Conservation (phyloP, 306 rosid genomes). For the Mimosa pudica region DNA sequence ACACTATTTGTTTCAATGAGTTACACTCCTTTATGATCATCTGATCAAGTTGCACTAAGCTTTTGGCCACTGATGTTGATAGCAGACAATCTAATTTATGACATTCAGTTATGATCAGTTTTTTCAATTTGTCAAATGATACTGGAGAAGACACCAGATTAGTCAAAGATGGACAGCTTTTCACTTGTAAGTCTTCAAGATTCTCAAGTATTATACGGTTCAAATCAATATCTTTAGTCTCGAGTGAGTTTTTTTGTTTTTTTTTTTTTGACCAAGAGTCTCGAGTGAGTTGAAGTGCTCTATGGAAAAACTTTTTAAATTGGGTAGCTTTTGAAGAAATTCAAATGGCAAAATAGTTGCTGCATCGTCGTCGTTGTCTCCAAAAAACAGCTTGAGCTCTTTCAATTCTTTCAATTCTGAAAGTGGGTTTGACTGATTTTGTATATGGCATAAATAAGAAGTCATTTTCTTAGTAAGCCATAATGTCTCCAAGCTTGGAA, state of each 20-base stretch:
- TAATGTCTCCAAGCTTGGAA: not conserved
- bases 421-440: not conserved
- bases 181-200: not conserved
- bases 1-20: not conserved
- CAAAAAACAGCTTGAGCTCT: not conserved
- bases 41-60: not conserved
- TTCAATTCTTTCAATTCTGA: not conserved
- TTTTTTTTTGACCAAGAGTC: no score
- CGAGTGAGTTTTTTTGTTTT: no score
- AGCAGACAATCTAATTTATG: not conserved
- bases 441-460: not conserved
- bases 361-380: not conserved
- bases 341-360: not conserved
- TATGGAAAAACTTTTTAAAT: not conserved
- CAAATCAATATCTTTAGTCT: not conserved
- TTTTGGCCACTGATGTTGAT: slow-evolving; percentile 12
- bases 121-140: not conserved
- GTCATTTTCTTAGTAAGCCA: not conserved
- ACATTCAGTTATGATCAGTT: not conserved
- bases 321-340: not conserved
- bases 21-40: not conserved
- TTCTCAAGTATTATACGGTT: not conserved
- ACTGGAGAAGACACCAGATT: not conserved
- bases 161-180: not conserved
- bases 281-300: not conserved